A percentile compares a stretch with the other conserved stretches of the same genome.
phyloP scores from a whole-genome alignment of 2,329 filamentous ascomycete species.

The Colletotrichum plurivorum region DNA sequence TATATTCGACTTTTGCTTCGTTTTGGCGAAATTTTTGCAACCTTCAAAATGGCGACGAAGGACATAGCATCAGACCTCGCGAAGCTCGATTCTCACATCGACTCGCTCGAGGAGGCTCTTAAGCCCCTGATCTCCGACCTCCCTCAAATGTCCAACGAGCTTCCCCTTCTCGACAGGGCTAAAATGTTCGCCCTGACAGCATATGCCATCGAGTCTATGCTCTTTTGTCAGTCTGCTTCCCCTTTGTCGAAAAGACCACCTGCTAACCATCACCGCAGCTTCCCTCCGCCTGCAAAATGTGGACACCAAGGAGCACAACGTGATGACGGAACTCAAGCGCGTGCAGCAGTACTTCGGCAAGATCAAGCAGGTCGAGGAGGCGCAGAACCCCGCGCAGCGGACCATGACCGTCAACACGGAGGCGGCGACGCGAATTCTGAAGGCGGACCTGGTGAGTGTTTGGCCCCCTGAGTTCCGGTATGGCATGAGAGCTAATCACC shows the following conservation, averaged over 20 bases:
- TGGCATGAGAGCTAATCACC: background rate
- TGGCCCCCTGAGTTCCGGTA: background rate
- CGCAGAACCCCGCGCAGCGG: conserved; percentile 65
- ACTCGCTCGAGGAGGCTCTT: conserved; percentile 81
- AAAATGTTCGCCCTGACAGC: conserved; percentile 92
- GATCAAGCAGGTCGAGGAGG: conserved; percentile 81
- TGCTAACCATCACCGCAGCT: conserved; percentile 59
- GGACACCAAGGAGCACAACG: conserved; percentile 85
- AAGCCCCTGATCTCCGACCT: conserved; percentile 80
- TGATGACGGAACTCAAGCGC: conserved; percentile 88
- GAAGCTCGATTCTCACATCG: conserved; percentile 82
- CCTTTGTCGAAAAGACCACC: too few species aligned
- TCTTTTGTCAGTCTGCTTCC: conserved; percentile 78
- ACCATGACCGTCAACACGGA: conserved; percentile 76
- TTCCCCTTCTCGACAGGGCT: conserved; percentile 94
- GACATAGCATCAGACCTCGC: conserved; percentile 79
- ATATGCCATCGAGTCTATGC: conserved; percentile 90
- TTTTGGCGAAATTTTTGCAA: background rate
- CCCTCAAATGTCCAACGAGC: conserved; percentile 78
- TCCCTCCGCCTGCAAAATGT: conserved; percentile 84
- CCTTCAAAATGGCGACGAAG: conserved; percentile 55
- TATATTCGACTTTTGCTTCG: background rate
- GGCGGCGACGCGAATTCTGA: conserved; percentile 86
- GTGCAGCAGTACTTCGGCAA: conserved; percentile 95
- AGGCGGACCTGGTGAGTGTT: conserved; percentile 78